These are phyloP conservation scores for Xylaria sp. DNA, from an alignment of 2,329 filamentous ascomycete species.

Conservation along the genomic window DNA sequence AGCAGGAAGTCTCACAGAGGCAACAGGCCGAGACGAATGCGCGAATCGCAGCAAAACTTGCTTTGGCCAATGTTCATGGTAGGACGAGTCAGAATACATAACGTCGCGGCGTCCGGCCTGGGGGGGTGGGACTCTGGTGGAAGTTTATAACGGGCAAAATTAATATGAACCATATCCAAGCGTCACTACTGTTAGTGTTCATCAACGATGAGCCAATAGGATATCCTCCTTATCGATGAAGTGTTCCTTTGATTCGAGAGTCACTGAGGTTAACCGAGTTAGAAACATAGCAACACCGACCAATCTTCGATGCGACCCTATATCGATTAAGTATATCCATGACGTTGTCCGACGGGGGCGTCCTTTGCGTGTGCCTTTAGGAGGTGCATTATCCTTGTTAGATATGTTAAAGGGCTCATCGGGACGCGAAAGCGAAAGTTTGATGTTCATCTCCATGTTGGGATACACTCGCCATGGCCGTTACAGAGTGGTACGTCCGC, in stretches of 20 bases:
- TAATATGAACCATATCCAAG: background rate
- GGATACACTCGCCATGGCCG: too few relatives aligned
- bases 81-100: constrained; percentile 18
- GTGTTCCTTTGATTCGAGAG: background rate
- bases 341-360: background rate
- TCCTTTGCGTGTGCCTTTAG: background rate
- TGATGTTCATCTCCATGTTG: background rate
- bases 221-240: background rate
- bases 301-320: background rate
- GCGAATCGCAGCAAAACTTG: constrained; percentile 31
- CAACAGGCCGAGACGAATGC: constrained; percentile 16
- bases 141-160: background rate
- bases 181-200: background rate
- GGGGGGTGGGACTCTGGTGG: background rate
- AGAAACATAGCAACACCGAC: background rate
- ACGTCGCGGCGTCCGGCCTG: background rate
- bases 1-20: constrained; percentile 13
- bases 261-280: too few relatives aligned
- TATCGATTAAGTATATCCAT: background rate
- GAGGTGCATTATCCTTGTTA: background rate
- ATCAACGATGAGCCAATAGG: background rate
- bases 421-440: background rate
- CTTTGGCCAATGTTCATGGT: constrained; percentile 18
- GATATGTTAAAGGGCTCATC: background rate
- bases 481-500: background rate